Conservation (phyloP, 2,329 filamentous ascomycete genomes). For the Chaetomium strumarium region DNA sequence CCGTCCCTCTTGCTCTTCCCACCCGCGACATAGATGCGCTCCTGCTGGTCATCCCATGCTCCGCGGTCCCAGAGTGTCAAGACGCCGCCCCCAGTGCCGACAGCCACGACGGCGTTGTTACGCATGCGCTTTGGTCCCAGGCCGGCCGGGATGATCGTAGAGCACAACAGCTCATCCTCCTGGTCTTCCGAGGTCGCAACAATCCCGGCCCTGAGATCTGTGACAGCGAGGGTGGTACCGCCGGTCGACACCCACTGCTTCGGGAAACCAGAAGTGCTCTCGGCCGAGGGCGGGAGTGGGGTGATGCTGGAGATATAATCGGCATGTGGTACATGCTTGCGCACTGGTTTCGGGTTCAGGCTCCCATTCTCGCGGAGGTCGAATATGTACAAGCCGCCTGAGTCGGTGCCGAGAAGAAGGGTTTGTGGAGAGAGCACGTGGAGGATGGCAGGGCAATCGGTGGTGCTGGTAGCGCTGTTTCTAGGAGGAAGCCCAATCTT, state of each 20-base stretch:
- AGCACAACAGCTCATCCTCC: slow-evolving; percentile 85
- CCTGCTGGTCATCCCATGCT: slow-evolving; percentile 91
- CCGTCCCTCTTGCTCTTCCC: slow-evolving; percentile 49
- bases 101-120: slow-evolving; percentile 70
- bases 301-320: slow-evolving; percentile 90
- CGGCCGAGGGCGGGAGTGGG: slow-evolving; percentile 70
- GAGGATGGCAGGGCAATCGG: slow-evolving; percentile 61
- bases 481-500: slow-evolving; percentile 71
- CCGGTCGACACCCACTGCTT: slow-evolving; percentile 96
- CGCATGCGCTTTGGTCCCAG: slow-evolving; percentile 60
- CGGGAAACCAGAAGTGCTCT: slow-evolving; percentile 80
- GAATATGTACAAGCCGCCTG: slow-evolving; percentile 79
- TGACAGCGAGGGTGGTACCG: slow-evolving; percentile 83
- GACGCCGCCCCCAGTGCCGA: slow-evolving; percentile 70
- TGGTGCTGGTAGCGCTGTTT: slow-evolving; percentile 52
- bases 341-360: slow-evolving; percentile 59
- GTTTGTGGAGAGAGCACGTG: slow-evolving; percentile 82
- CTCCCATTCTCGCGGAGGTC: slow-evolving; percentile 63
- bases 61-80: slow-evolving; percentile 92
- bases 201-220: slow-evolving; percentile 80
- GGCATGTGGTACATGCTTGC: slow-evolving; percentile 80
- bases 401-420: slow-evolving; percentile 84
- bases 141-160: slow-evolving; percentile 65
- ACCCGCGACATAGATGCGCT: slow-evolving; percentile 71
- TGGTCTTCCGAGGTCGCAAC: slow-evolving; percentile 89